Base-by-base conservation (phyloP, 345 rosid species). In the Iberis pinnata region DNA sequence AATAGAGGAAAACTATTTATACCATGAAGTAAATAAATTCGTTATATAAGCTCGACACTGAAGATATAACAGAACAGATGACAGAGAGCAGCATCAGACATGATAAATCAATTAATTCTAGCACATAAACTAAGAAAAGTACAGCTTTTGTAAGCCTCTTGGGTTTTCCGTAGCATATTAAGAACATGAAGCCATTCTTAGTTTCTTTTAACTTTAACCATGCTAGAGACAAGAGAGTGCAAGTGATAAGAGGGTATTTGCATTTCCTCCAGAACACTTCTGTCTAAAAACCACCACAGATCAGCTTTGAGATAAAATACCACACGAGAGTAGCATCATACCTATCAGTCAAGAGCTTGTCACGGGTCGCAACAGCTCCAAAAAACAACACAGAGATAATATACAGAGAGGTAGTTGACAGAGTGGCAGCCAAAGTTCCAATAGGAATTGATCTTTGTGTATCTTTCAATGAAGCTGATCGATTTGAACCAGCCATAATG, bases 401-500 rank as follows among this genome's bases (percentile, higher is more conserved):
- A 76, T 88, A 93, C 42, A 93, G 72, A 35, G 47, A 70, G 50
- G 99, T 78, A 24, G 99, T 93, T 32, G 84, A 49, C 49, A 93
- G 84, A 68, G 94, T 88, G 56, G 99, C 99, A 71, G 97, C 79
- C 74, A 93, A 73, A 44, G 99, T 93, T 58, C 99, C 99, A 19
- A 88, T 4, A 1, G 99, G 97, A 63, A 93, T 93, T 57, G 99
- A 93, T 39, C 78, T 90, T 63, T 93, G 99, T 6, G 99, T 93
- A 60, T 93, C 99, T 71, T 83, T 88, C 38, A 93, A 79, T 27
- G 92, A 83, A 22, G 95, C 89, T 58, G 97, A 93, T 73, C 99
- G 78, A 73, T 93, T 93, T 53, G 97, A 93, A 43, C 99, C 97
- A 20, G 99, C 95, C 99, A 93, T 88, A 53, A 92, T 88, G 65